These are phyloP conservation scores for Trypanosoma melophagium DNA, from an alignment of 208 protist genomes.

Conservation along the genomic window DNA sequence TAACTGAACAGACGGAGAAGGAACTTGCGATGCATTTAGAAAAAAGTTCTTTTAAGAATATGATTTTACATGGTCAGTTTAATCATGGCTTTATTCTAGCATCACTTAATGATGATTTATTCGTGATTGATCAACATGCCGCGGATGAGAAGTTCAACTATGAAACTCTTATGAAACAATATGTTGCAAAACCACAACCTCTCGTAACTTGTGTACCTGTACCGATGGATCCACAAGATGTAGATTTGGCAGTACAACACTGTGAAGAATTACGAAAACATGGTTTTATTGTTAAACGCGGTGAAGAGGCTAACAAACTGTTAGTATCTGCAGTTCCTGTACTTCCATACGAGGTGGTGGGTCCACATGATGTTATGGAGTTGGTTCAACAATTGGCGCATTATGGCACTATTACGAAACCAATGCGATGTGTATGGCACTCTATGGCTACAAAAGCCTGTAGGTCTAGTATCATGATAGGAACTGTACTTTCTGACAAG, in stretches of 20 bases:
- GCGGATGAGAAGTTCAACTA: slow-evolving; percentile 95
- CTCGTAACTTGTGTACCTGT: slow-evolving; percentile 75
- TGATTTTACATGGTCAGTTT: slow-evolving; percentile 93
- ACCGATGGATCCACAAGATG: slow-evolving; percentile 71
- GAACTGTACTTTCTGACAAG: slow-evolving; percentile 66
- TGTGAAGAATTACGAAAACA: slow-evolving; percentile 60
- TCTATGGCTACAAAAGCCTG: slow-evolving; percentile 93
- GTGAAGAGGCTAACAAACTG: slow-evolving; percentile 59
- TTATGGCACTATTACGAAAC: slow-evolving; percentile 54
- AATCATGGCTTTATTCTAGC: slow-evolving; percentile 95
- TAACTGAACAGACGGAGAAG: slow-evolving; percentile 57
- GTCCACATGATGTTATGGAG: slow-evolving; percentile 83
- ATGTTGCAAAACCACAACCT: slow-evolving; percentile 77
- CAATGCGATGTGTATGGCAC: slow-evolving; percentile 83
- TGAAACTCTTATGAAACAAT: slow-evolving; percentile 74
- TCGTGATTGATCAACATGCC: slow-evolving; percentile 95
- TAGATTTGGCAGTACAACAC: slow-evolving; percentile 80
- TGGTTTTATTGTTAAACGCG: slow-evolving; percentile 82
- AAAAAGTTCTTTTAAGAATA: slow-evolving; percentile 84
- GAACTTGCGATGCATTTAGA: slow-evolving; percentile 67
- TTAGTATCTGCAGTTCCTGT: slow-evolving; percentile 78
- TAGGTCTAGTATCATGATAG: slow-evolving; percentile 93
- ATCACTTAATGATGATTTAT: slow-evolving; percentile 73
- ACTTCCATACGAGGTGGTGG: slow-evolving; percentile 85
- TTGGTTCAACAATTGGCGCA: slow-evolving; percentile 77